Conservation (phyloP, 1,139 yeast genomes). For the Groenewaldozyma auringiensis region DNA sequence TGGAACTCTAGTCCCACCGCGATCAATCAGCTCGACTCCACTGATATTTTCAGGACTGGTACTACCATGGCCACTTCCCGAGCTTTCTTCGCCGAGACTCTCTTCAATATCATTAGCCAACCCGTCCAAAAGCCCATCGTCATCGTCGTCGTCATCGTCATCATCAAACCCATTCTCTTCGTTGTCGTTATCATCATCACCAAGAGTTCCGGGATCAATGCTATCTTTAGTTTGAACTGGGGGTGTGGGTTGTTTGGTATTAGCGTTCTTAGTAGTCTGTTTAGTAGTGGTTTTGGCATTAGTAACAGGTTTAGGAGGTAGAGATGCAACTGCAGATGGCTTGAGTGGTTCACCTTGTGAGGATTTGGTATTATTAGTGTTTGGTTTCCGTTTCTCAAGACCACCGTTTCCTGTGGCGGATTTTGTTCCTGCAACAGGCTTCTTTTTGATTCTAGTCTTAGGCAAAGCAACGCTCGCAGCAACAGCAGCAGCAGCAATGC, state of each 20-base stretch:
- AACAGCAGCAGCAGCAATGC: background rate
- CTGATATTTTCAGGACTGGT: conserved; percentile 6
- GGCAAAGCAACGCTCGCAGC: background rate
- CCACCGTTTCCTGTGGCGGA: too few species aligned
- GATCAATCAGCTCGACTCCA: conserved; percentile 10
- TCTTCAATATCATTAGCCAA: conserved; percentile 25
- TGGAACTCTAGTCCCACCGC: background rate
- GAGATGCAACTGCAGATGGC: background rate
- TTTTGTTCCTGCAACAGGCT: background rate
- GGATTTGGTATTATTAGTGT: background rate
- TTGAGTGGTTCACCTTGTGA: background rate
- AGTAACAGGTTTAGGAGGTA: conserved; percentile 1
- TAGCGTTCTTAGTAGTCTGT: background rate
- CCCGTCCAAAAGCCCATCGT: conserved; percentile 27
- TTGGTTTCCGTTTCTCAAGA: background rate
- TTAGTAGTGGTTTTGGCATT: conserved; percentile 5
- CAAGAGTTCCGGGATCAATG: background rate
- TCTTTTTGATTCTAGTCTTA: background rate
- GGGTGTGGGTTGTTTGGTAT: background rate
- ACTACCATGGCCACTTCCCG: conserved; percentile 10
- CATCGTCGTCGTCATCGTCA: conserved; percentile 23
- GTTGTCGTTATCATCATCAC: conserved; percentile 13
- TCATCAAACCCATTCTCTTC: conserved; percentile 22
- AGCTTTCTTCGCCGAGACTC: conserved; percentile 20
- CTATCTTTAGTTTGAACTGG: background rate